phyloP scores from a whole-genome alignment of 805 yeast genomes.

The Wickerhamiella dianesei region DNA sequence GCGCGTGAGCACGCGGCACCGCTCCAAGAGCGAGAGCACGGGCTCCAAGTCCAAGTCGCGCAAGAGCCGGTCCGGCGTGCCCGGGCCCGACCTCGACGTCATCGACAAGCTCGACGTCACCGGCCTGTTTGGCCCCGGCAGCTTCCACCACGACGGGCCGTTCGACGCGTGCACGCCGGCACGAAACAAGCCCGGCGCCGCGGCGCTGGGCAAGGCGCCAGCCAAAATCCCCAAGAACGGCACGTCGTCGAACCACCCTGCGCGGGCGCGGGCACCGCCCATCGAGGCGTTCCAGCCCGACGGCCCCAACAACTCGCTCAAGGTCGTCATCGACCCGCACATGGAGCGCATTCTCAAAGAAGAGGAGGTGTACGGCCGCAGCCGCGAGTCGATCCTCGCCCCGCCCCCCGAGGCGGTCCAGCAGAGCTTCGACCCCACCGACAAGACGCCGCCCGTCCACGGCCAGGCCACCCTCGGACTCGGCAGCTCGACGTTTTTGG shows the following conservation, averaged over 20 bases:
- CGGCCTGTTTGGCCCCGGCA: conserved; percentile 80
- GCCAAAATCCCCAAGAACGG: conserved; percentile 77
- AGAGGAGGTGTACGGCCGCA: conserved; percentile 65
- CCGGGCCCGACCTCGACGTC: conserved; percentile 49
- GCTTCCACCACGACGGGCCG: conserved; percentile 98
- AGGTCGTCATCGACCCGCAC: conserved; percentile 43
- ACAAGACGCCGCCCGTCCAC: conserved; percentile 59
- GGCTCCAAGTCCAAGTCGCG: conserved; percentile 1
- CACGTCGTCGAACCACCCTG: background rate
- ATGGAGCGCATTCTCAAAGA: conserved; percentile 31
- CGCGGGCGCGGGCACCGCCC: conserved; percentile 50
- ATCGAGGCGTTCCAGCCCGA: conserved; percentile 91
- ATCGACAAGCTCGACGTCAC: conserved; percentile 94
- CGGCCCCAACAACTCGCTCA: conserved; percentile 81
- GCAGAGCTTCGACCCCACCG: conserved; percentile 51
- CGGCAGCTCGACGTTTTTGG: conserved; percentile 83
- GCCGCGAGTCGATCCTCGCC: conserved; percentile 8
- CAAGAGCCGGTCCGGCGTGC: background rate
- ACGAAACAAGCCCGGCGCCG: conserved; percentile 40
- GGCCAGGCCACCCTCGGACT: conserved; percentile 79
- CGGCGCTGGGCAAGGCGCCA: conserved; percentile 97
- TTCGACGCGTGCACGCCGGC: conserved; percentile 98
- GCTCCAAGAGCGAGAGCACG: conserved; percentile 15
- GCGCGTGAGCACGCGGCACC: conserved; percentile 7
- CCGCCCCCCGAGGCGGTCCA: conserved; percentile 11